A percentile compares a stretch with the other conserved stretches of the same genome.
These are phyloP conservation scores for Cynara cardunculus DNA, from an alignment of 129 eudicot genomes.

Conservation along the genomic window DNA sequence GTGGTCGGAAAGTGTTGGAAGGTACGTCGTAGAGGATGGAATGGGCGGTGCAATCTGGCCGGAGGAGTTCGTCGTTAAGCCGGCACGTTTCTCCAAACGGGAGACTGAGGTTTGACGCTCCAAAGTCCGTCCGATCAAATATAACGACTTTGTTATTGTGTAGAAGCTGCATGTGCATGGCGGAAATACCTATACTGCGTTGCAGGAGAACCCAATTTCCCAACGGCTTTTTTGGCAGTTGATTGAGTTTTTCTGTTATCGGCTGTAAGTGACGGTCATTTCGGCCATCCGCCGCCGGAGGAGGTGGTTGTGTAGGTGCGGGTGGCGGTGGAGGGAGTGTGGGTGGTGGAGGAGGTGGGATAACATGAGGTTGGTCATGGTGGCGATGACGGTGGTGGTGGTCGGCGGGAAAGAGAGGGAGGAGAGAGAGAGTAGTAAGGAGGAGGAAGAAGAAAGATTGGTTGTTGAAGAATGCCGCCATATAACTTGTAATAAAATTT, in stretches of 20 bases:
- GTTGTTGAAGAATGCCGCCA: constrained; percentile 32
- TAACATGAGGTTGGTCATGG: too few relatives aligned
- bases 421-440: constrained; percentile 25
- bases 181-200: constrained; percentile 54
- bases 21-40: constrained; percentile 66
- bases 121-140: constrained; percentile 85
- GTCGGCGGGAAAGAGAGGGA: constrained; percentile 23
- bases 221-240: constrained; percentile 12
- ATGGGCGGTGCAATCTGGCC: constrained; percentile 68
- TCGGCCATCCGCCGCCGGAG: not conserved
- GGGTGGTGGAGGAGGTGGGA: not conserved
- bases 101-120: constrained; percentile 60
- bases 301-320: not conserved
- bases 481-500: not conserved
- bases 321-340: not conserved
- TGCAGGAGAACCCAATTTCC: constrained; percentile 69
- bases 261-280: not conserved
- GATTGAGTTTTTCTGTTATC: not conserved
- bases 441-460: constrained; percentile 30
- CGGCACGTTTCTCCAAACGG: constrained; percentile 44
- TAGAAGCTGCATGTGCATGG: constrained; percentile 98
- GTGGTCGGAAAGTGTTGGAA: constrained; percentile 69
- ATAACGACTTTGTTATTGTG: constrained; percentile 69
- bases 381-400: too few relatives aligned
- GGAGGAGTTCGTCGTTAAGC: constrained; percentile 29